A percentile compares a stretch with the other conserved stretches of the same genome.
phyloP scores from a whole-genome alignment of 2,329 filamentous ascomycete species.

The Epichloe sp. region DNA sequence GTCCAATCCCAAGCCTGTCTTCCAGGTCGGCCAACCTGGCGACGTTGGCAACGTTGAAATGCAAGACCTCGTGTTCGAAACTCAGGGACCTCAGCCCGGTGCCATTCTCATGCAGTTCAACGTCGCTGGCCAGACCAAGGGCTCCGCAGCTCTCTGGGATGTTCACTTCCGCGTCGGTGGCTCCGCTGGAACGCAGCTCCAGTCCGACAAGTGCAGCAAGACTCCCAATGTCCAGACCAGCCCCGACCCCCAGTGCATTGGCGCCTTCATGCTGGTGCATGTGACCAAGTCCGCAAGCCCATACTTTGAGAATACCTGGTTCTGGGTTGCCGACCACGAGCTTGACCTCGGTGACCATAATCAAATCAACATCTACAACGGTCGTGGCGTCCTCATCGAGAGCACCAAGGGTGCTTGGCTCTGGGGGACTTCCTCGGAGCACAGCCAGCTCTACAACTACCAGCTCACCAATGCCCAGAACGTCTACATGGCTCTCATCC shows the following conservation, averaged over 20 bases:
- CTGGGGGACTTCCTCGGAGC: slow-evolving; percentile 60
- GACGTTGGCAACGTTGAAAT: slow-evolving; percentile 76
- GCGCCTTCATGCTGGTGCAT: slow-evolving; percentile 58
- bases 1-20: slow-evolving; percentile 66
- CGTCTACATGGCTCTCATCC: slow-evolving; percentile 71
- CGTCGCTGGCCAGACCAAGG: slow-evolving; percentile 51
- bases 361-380: slow-evolving; percentile 80
- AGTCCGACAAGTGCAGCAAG: slow-evolving; percentile 69
- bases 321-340: slow-evolving; percentile 85
- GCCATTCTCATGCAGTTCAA: slow-evolving; percentile 92
- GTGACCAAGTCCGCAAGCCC: slow-evolving; percentile 48
- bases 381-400: slow-evolving; percentile 71
- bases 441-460: slow-evolving; percentile 67
- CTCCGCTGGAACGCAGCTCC: slow-evolving; percentile 68
- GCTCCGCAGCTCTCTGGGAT: slow-evolving; percentile 78
- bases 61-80: slow-evolving; percentile 75
- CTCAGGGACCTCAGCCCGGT: slow-evolving; percentile 68
- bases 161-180: slow-evolving; percentile 92
- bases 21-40: slow-evolving; percentile 68
- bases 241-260: slow-evolving; percentile 56
- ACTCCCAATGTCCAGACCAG: slow-evolving; percentile 49
- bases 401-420: slow-evolving; percentile 64
- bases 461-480: slow-evolving; percentile 66
- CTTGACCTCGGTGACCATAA: slow-evolving; percentile 61
- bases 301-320: slow-evolving; percentile 83